These are phyloP conservation scores for Geranomyces michiganensis DNA, from an alignment of 192 early-diverging fungal genomes.

Conservation along the genomic window DNA sequence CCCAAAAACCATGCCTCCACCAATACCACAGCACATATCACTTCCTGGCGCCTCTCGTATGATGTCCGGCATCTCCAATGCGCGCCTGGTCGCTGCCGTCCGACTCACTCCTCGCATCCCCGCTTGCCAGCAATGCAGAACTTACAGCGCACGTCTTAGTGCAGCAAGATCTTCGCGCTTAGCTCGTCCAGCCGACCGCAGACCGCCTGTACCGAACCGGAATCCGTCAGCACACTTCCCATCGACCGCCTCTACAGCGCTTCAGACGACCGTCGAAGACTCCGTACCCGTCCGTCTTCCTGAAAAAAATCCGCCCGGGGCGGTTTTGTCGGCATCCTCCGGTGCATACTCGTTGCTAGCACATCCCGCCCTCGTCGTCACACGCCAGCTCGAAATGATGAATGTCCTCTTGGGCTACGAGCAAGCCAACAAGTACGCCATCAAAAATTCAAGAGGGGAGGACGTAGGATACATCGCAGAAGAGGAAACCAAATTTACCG, in stretches of 20 bases:
- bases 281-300: constrained; percentile 15
- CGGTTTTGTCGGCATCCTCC: constrained; percentile 16
- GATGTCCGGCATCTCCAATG: no score
- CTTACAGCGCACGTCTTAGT: constrained; percentile 18
- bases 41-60: no score
- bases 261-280: constrained; percentile 21
- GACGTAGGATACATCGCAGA: constrained; percentile 84
- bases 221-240: no score
- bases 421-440: constrained; percentile 85
- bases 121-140: background rate
- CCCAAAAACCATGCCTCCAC: no score
- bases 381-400: constrained; percentile 82
- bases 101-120: no score
- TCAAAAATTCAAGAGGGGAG: constrained; percentile 58
- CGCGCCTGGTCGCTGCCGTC: no score
- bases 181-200: no score
- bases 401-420: constrained; percentile 79
- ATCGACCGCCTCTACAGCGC: background rate
- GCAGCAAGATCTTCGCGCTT: no score
- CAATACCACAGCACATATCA: no score
- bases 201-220: no score
- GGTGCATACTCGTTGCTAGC: constrained; percentile 38
- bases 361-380: constrained; percentile 67
- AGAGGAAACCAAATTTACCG: constrained; percentile 63
- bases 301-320: constrained; percentile 19